These are phyloP conservation scores for Diaporthe aspalathi DNA, from an alignment of 2,329 filamentous ascomycete genomes.

Conservation along the genomic window DNA sequence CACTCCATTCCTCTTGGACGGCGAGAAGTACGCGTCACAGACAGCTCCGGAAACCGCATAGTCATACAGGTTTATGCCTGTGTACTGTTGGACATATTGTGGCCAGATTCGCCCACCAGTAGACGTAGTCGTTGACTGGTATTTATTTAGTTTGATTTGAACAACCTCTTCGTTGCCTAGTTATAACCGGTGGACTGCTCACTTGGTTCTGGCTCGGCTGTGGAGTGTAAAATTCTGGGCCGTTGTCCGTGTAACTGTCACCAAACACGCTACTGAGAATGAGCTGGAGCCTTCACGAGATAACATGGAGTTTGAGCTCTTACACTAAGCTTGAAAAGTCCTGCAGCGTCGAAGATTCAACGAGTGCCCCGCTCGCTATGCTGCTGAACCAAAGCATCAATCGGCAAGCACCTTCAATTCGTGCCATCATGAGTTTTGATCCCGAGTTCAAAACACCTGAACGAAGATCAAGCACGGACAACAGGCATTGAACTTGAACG, in stretches of 20 bases:
- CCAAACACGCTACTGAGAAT: conserved; percentile 32
- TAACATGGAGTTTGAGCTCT: neutral
- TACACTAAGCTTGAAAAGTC: conserved; percentile 36
- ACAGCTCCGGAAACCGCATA: conserved; percentile 43
- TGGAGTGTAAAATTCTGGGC: conserved; percentile 35
- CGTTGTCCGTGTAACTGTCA: conserved; percentile 38
- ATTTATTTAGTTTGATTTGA: neutral
- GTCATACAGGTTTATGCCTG: conserved; percentile 40
- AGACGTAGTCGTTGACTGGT: conserved; percentile 28
- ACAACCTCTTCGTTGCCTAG: neutral
- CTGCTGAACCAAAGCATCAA: conserved; percentile 11
- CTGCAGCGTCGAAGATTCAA: conserved; percentile 34
- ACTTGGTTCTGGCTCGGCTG: conserved; percentile 25
- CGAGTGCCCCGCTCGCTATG: conserved; percentile 13
- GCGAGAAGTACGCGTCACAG: conserved; percentile 41
- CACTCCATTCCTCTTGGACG: conserved; percentile 26
- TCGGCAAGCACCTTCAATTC: neutral
- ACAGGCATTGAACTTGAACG: neutral
- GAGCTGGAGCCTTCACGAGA: neutral
- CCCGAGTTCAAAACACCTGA: neutral
- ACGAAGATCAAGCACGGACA: neutral
- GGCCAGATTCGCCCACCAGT: conserved; percentile 40
- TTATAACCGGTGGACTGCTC: neutral
- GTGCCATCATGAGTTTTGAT: neutral
- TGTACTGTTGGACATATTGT: conserved; percentile 40